A percentile compares a stretch with the other conserved stretches of the same genome.
phyloP scores from a whole-genome alignment of 768 basidiomycete species.

The Agaricus subrufescens region DNA sequence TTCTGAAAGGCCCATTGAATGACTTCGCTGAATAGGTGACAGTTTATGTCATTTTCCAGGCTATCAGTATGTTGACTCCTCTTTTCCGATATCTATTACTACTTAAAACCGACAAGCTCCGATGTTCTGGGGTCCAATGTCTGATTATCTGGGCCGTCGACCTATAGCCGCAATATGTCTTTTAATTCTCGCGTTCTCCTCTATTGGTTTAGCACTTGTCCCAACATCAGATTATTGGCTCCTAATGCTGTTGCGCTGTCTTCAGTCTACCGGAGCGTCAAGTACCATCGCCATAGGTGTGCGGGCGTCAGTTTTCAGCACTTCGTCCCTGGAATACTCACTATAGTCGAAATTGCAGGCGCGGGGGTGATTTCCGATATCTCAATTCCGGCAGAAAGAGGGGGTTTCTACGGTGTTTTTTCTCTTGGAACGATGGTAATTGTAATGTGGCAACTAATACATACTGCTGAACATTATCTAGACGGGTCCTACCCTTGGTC shows the following conservation, averaged over 20 bases:
- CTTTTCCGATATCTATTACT: neutral
- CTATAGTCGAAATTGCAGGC: conserved; percentile 28
- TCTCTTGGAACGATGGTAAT: conserved; percentile 55
- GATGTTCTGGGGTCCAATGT: conserved; percentile 67
- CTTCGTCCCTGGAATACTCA: neutral
- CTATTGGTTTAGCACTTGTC: conserved; percentile 53
- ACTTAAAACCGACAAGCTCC: conserved; percentile 27
- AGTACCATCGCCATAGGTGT: conserved; percentile 69
- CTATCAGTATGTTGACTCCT: conserved; percentile 14
- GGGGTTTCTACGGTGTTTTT: conserved; percentile 68
- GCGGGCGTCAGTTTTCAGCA: conserved; percentile 16
- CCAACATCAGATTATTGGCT: conserved; percentile 68
- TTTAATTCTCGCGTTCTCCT: conserved; percentile 56
- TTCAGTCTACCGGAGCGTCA: conserved; percentile 77
- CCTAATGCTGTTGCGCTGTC: conserved; percentile 69
- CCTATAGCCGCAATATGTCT: conserved; percentile 62
- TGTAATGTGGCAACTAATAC: neutral
- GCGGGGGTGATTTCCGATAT: conserved; percentile 80
- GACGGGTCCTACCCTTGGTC: conserved; percentile 59
- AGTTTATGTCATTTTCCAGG: conserved; percentile 68
- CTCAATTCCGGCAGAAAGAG: conserved; percentile 65
- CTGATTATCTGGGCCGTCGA: conserved; percentile 63
- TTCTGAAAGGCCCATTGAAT: neutral
- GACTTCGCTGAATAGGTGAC: conserved; percentile 37
- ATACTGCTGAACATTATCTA: neutral